Evolutionary conservation across 495 filamentous ascomycete species (phyloP).

Genomic region (Elasticomyces elasticus): DNA sequence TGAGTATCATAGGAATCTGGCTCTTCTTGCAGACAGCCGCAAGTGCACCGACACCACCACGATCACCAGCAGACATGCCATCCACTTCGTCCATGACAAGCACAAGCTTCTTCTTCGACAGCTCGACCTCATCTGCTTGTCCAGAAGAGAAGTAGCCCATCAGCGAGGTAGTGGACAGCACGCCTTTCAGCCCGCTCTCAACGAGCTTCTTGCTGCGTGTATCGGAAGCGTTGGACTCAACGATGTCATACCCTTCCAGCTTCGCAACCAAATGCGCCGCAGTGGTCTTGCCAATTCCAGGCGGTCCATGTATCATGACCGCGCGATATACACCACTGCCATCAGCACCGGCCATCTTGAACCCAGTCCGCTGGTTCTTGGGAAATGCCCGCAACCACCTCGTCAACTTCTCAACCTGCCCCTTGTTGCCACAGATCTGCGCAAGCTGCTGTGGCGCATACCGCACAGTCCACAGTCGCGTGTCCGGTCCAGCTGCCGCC

Average conservation of each 20-base stretch:
- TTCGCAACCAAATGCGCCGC: conserved; percentile 90
- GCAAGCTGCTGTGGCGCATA: conserved; percentile 75
- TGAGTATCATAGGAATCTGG: conserved; percentile 86
- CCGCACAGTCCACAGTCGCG: conserved; percentile 86
- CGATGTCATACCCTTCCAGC: conserved; percentile 81
- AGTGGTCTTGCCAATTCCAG: conserved; percentile 96
- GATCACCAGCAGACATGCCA: conserved; percentile 95
- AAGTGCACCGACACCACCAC: conserved; percentile 88
- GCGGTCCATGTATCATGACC: conserved; percentile 87
- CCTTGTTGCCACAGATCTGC: conserved; percentile 95
- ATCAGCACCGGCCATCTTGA: conserved; percentile 71
- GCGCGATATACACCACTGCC: conserved; percentile 69
- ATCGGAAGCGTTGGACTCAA: conserved; percentile 95
- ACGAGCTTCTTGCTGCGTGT: conserved; percentile 96
- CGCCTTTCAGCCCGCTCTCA: conserved; percentile 72
- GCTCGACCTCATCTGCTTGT: conserved; percentile 46
- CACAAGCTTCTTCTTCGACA: conserved; percentile 78
- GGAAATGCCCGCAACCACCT: conserved; percentile 77
- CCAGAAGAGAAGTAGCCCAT: conserved; percentile 84
- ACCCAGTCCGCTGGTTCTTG: conserved; percentile 58
- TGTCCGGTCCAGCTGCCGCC: conserved; percentile 39
- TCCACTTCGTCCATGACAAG: conserved; percentile 99
- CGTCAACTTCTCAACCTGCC: conserved; percentile 77
- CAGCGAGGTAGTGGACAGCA: conserved; percentile 86
- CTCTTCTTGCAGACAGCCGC: conserved; percentile 92